A percentile compares a stretch with the other conserved stretches of the same genome.
Evolutionary conservation across 441 rosid genomes (phyloP).

Genomic region (Populus hybrid): DNA sequence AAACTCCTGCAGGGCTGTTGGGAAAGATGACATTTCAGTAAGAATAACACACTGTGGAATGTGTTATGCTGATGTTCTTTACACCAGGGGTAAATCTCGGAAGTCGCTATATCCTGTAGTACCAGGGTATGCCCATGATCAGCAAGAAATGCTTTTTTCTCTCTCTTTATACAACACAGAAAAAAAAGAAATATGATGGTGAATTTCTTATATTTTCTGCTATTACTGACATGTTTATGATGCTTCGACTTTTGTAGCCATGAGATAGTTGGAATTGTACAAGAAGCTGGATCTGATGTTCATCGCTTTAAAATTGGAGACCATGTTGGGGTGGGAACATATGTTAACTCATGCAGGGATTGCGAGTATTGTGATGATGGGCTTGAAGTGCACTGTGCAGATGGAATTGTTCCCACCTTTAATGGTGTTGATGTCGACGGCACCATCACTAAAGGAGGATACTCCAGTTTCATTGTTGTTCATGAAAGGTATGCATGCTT

Average conservation of each 20-base stretch:
- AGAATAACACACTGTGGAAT: background rate
- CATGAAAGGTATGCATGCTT: too few species aligned
- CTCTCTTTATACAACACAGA: too few species aligned
- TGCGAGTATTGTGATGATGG: background rate
- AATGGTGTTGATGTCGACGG: background rate
- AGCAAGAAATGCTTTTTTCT: too few species aligned
- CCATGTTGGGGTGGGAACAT: background rate
- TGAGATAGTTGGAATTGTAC: background rate
- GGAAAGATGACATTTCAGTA: background rate
- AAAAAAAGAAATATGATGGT: too few species aligned
- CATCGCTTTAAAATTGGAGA: background rate
- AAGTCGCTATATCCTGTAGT: background rate
- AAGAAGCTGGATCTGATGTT: background rate
- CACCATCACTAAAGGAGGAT: background rate
- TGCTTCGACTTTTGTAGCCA: background rate
- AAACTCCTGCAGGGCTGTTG: too few species aligned
- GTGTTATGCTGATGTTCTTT: background rate
- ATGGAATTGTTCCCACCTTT: background rate
- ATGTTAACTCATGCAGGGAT: background rate
- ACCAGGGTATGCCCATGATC: background rate
- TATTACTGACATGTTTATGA: background rate
- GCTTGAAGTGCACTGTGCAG: background rate
- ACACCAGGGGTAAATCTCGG: background rate
- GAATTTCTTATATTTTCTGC: background rate
- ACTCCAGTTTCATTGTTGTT: too few species aligned